phyloP scores from a whole-genome alignment of 1,139 yeast genomes.

The Taphrina populina region DNA sequence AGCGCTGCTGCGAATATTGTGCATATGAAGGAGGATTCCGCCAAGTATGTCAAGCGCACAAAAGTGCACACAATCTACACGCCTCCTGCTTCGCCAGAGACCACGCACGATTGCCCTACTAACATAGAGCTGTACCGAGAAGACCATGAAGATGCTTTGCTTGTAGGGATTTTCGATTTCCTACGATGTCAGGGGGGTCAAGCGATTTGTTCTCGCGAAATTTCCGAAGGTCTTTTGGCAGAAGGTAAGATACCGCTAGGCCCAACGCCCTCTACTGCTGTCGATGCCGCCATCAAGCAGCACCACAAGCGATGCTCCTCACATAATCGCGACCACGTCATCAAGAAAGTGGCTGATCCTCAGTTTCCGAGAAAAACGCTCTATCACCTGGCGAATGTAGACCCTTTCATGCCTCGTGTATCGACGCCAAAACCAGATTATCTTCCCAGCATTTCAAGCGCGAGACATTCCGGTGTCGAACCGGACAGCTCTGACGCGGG shows the following conservation, averaged over 20 bases:
- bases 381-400: constrained; percentile 24
- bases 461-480: not conserved
- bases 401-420: constrained; percentile 6
- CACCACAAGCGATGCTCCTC: constrained; percentile 23
- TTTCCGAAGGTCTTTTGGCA: constrained; percentile 24
- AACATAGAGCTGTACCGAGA: constrained; percentile 6
- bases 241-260: constrained; percentile 25
- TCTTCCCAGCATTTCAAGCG: not conserved
- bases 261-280: constrained; percentile 26
- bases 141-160: constrained; percentile 22
- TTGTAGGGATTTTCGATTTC: constrained; percentile 22
- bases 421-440: not conserved
- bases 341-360: constrained; percentile 26
- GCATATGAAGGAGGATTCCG: constrained; percentile 1
- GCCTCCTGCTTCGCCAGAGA: constrained; percentile 32
- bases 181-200: constrained; percentile 17
- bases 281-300: constrained; percentile 28
- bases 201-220: constrained; percentile 28
- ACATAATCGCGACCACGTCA: constrained; percentile 1
- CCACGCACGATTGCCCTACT: not conserved
- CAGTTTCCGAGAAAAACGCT: constrained; percentile 29
- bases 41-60: constrained; percentile 5
- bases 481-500: constrained; percentile 1
- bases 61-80: constrained; percentile 17
- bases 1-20: constrained; percentile 1